These are phyloP conservation scores for Magnaporthiopsis poae DNA, from an alignment of 2,329 filamentous ascomycete genomes.

Conservation along the genomic window DNA sequence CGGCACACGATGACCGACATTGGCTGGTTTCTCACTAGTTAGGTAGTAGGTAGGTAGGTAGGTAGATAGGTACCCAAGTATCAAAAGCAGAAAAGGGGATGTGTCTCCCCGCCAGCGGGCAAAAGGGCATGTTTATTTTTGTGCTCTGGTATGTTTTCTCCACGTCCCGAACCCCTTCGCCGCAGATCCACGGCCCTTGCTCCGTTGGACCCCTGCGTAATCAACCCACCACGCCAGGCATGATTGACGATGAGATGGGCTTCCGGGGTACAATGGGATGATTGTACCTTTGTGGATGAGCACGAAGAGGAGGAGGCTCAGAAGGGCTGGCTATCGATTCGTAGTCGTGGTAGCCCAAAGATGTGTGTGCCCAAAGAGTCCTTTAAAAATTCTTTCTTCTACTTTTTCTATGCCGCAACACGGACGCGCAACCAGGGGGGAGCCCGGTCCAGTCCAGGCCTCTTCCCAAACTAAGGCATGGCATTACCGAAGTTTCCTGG, in stretches of 20 bases:
- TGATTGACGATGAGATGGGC: no score
- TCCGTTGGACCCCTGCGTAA: neutral
- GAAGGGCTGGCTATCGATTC: no score
- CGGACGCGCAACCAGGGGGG: neutral
- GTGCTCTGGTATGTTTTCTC: neutral
- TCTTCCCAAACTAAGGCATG: neutral
- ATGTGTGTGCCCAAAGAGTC: no score
- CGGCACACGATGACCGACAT: no score
- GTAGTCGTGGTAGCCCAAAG: no score
- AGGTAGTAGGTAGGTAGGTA: no score
- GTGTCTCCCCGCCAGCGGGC: neutral
- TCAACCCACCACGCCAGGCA: neutral
- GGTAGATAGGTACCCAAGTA: no score
- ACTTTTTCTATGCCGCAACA: neutral
- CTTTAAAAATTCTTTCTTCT: neutral
- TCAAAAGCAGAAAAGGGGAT: neutral
- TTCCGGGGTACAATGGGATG: no score
- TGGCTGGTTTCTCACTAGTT: no score
- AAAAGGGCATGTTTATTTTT: neutral
- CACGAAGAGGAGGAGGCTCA: no score
- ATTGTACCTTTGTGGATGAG: no score
- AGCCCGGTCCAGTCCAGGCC: neutral
- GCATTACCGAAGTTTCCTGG: neutral
- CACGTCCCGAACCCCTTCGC: neutral
- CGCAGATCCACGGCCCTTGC: neutral